Evolutionary conservation across 2,329 filamentous ascomycete genomes (phyloP), one percentile per base, ranked within the genome.

Genomic region (Cladosporium sp.): DNA sequence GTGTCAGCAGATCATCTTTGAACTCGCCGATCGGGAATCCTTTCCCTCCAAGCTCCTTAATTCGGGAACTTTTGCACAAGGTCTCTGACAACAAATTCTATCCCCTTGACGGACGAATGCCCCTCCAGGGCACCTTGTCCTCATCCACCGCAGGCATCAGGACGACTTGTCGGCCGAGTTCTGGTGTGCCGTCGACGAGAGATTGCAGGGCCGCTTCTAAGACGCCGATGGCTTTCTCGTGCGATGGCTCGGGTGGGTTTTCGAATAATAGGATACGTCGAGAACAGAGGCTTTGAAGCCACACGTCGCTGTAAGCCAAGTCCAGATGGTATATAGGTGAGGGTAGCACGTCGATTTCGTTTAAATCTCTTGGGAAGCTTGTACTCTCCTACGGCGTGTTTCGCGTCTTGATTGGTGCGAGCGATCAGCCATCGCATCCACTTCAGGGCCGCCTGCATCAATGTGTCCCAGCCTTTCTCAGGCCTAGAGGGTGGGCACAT

Each of bases 131-230:
- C 18, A 48, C 18, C 10, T 52, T 42, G 2, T 52, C 14, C 22
- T 56, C 48, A 43, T 61, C 49, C 4, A 40, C 45, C 14, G 54
- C 58, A 9, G 57, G 53, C 5, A 57, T 9, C 10, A 58, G 49
- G 4, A 57, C 49, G 1, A 55, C 49, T 32, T 43, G 46, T 1
- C 52, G 49, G 4, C 57, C 57, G 9, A 61, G 54, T 48, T 59
- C 59, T n/a, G 57, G 57, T n/a, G 57, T 59, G 16, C 59, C 59
- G 14, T 54, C 40, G 10, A 61, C 57, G 2, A 61, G 52, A 8
- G 59, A 58, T 31, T 58, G 44, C 18, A 61, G 41, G 10, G 32
- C 57, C 28, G 56, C 42, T 18, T 56, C 33, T 9, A 59, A 4
- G 11, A 53, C 43, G 19, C 57, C 54, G 13, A 58, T 35, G 16